Base-by-base conservation (phyloP, 1,284 basidiomycete genomes). In the Irpex sp. region DNA sequence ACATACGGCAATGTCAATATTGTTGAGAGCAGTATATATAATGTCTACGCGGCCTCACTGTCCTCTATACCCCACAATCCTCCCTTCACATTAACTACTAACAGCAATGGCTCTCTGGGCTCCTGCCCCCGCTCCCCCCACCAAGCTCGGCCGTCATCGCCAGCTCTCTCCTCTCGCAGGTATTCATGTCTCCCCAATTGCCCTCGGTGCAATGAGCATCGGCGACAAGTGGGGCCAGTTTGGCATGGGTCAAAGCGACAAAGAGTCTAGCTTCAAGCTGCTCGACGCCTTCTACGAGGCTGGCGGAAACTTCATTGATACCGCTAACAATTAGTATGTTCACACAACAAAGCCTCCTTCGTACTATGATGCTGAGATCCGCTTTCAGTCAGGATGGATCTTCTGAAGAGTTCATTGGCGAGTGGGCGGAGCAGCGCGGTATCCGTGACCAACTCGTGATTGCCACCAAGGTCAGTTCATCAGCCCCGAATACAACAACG, bases 181-280 rank as follows among this genome's bases (percentile, higher is more conserved):
- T 21, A 49, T 79, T 52, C 69, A 74, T 61, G 80, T 82, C 47
- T 81, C 80, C 2, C 81, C 81, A 0, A 69, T 83, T 16, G 75
- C 73, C 61, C 72, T 83, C 7, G 81, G 81, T 14, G 78, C 75
- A 12, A 81, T 81, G 80, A 75, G 72, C 51, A 70, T 81, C 59
- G 80, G 79, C 19, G 71, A 77, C 60, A 73, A 75, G 54, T 79
- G 77, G 77, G 48, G 58, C 2, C 23, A 57, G 10, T 8, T 37
- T 21, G 64, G 68, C 12, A 61, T 69, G 60, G 68, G 67, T 3
- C 54, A 56, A 33, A 69, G 66, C 66, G 56, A 63, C 56, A 68
- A 71, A 63, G 67, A 73, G 56, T 28, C 60, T 16, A 66, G 65
- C 10, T 67, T 69, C 59, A 64, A 64, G 58, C 58, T 66, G 18